Evolutionary conservation across 345 rosid species (phyloP), one percentile per base, ranked within the genome.

Genomic region (Gossypium longicalyx): DNA sequence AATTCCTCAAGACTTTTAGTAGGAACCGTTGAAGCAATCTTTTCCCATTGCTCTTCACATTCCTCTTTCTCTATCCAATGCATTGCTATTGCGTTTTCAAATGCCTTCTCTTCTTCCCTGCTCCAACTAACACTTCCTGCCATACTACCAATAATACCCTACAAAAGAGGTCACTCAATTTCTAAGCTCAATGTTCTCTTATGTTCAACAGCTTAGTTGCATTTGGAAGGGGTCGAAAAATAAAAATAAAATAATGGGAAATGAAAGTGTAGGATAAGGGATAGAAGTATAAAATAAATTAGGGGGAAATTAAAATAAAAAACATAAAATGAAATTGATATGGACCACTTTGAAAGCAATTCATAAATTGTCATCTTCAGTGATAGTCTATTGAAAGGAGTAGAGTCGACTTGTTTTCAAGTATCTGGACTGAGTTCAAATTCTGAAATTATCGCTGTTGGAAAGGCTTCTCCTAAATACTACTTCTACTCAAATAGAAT

Each of bases 91-190:
- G 89, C 90, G 66, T 85, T 86, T 79, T 93, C 97, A 59, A 93
- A 93, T 10, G 91, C 87, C 71, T 84, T 91, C 43, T 93, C 96
- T 72, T 91, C 98, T 75, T 89, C 98, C 76, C 85, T 88, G 81
- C 86, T 91, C 98, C 98, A 93, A 56, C 70, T 73, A 43, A 66
- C 74, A 70, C 77, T 79, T 78, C 80, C 83, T 63, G 84, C 85
- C 97, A 89, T 88, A 58, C 49, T 66, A 16, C 15, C 71, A 47
- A 67, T 10, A 22, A 45, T 47, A 22, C 48, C 12, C 56, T 20
- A 22, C 13, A 3, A 19, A 43, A 67, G 8, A 23, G 22, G 41
- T 48, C 41, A 47, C 25, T 15, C 41, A 27, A 48, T 82, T 23
- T 51, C 49, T 73, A 47, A 11, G 29, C 17, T 3, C 8, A 53